Conservation (phyloP, 306 rosid genomes). For the Dalbergia cultrata region DNA sequence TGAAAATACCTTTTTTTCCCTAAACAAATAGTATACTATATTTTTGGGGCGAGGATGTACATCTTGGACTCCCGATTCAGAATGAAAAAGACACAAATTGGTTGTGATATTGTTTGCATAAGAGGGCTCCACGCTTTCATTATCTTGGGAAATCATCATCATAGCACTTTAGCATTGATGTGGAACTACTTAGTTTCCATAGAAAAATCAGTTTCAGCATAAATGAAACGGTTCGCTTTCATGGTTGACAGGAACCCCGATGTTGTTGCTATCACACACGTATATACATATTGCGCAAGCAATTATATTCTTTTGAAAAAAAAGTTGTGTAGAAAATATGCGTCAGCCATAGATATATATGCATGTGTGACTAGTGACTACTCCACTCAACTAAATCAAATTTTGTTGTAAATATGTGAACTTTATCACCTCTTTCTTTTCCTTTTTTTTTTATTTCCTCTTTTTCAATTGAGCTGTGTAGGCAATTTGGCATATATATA, state of each 20-base stretch:
- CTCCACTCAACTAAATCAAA: constrained; percentile 28
- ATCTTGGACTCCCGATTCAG: background rate
- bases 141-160: constrained; percentile 38
- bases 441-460: too few species aligned
- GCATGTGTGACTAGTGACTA: constrained; percentile 19
- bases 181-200: constrained; percentile 24
- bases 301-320: too few species aligned
- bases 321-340: constrained; percentile 30
- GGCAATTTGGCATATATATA: background rate
- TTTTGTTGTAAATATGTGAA: background rate
- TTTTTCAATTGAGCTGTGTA: background rate
- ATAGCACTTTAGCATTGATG: constrained; percentile 22
- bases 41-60: background rate
- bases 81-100: constrained; percentile 26
- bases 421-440: background rate
- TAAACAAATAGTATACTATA: background rate
- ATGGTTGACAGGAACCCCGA: constrained; percentile 34
- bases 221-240: constrained; percentile 38
- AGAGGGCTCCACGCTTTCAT: constrained; percentile 43
- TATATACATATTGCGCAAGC: too few species aligned
- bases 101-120: constrained; percentile 24
- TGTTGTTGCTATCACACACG: constrained; percentile 44
- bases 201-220: constrained; percentile 16
- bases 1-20: background rate
- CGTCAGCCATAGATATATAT: constrained; percentile 31